phyloP scores from a whole-genome alignment of 495 filamentous ascomycete genomes.

The Lentithecium fluviatile region DNA sequence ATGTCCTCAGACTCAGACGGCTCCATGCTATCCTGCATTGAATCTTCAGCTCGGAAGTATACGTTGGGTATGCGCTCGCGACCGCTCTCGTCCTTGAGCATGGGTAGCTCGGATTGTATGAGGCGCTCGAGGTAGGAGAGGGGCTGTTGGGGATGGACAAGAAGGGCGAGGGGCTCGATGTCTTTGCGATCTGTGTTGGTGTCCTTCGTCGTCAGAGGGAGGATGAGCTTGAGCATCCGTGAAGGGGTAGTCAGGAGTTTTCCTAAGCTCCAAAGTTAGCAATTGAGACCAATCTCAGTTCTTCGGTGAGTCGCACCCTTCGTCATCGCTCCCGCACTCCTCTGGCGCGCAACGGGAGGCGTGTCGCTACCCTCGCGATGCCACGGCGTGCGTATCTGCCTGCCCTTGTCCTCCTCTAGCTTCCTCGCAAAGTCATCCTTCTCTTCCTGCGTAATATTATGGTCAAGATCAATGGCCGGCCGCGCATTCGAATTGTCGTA shows the following conservation, averaged over 20 bases:
- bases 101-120: constrained; percentile 83
- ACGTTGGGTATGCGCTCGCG: constrained; percentile 63
- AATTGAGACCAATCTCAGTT: background rate
- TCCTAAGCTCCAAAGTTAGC: constrained; percentile 49
- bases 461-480: constrained; percentile 39
- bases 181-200: constrained; percentile 59
- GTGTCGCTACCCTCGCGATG: constrained; percentile 64
- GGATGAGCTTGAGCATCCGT: constrained; percentile 80
- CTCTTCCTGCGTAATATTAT: constrained; percentile 43
- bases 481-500: constrained; percentile 32
- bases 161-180: constrained; percentile 79
- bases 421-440: constrained; percentile 43
- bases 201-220: constrained; percentile 68
- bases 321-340: constrained; percentile 56
- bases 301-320: constrained; percentile 53
- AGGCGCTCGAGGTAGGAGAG: constrained; percentile 88
- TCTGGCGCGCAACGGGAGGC: constrained; percentile 52
- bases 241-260: constrained; percentile 90
- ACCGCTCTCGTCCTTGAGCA: constrained; percentile 56
- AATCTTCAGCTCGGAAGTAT: constrained; percentile 77
- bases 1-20: constrained; percentile 37
- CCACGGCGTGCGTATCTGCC: constrained; percentile 62
- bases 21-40: constrained; percentile 58
- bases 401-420: constrained; percentile 51
- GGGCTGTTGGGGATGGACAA: constrained; percentile 90